Evolutionary conservation across 345 rosid genomes (phyloP), one percentile per base, ranked within the genome.

Genomic region (Citrus reticulata): DNA sequence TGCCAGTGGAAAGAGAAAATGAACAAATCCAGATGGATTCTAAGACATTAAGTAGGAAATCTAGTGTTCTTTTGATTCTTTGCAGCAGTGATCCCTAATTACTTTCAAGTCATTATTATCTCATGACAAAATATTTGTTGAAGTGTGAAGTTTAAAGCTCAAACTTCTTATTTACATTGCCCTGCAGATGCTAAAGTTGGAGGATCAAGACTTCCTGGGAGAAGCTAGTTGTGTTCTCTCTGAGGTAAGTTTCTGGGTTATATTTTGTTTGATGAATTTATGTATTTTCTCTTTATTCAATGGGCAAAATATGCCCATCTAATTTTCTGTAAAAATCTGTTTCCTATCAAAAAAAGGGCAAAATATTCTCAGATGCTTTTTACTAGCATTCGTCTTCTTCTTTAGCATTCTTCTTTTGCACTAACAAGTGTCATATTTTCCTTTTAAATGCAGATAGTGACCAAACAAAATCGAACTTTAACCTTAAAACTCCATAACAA

Each of bases 131-230:
- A 72, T 27, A 57, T 1, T 37, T 39, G 11, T 58, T 54, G 54
- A 71, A 39, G 24, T 9, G 9, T 27, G 32, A 78, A 63, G 42
- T 71, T 66, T 65, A 7, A 62, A n/a, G 72, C 78, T 75, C 24
- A 58, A 78, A 6, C 64, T 70, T 32, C 46, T 69, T 29, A 51
- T 16, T 34, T 66, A 7, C 68, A 13, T 75, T 77, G 66, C 81
- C 74, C 66, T 83, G 60, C 86, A 92, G 97, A 78, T 84, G 5
- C 76, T 92, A 65, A 85, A 87, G 85, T 84, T 92, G 66, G 74
- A 88, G 78, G 92, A 89, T 60, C 97, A 92, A 30, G 87, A 94
- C n/a, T 94, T 86, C 81, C 81, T 94, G 79, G 98, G 95, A 85
- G 94, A 94, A 86, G 90, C 93, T 69, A 85, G 74, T 0, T 92